These are phyloP conservation scores for Erythrophleum ivorense DNA, from an alignment of 331 rosid genomes.

Conservation along the genomic window DNA sequence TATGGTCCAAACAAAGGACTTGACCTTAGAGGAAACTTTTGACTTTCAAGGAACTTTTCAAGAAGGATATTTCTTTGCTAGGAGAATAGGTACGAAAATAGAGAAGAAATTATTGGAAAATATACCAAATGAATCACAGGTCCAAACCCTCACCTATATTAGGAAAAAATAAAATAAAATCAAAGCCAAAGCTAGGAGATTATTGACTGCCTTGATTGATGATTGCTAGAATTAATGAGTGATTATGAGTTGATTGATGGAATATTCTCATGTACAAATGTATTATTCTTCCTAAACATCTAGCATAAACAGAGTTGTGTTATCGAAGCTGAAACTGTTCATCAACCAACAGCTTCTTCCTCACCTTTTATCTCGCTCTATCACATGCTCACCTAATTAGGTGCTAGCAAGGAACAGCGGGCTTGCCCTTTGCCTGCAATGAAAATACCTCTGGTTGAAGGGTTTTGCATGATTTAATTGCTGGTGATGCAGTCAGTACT, in stretches of 20 bases:
- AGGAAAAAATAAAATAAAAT: background rate
- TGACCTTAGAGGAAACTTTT: background rate
- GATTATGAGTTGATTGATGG: background rate
- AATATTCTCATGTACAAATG: background rate
- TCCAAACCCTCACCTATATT: background rate
- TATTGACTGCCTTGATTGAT: background rate
- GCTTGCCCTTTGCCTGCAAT: background rate
- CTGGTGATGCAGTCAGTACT: background rate
- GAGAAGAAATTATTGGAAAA: background rate
- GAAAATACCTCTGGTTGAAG: background rate
- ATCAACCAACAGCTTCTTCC: background rate
- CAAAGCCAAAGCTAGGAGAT: background rate
- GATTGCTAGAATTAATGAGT: constrained; percentile 2
- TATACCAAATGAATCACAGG: background rate
- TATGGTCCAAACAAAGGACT: background rate
- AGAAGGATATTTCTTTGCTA: too few species aligned
- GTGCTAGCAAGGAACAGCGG: background rate
- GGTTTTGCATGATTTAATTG: background rate
- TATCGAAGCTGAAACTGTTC: background rate
- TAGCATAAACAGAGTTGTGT: background rate
- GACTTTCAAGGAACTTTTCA: background rate
- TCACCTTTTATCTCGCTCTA: background rate
- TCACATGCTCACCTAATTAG: background rate
- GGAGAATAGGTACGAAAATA: background rate
- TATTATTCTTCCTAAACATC: background rate